phyloP scores from a whole-genome alignment of 176 grass and related monocot species.

The Typha latifolia region DNA sequence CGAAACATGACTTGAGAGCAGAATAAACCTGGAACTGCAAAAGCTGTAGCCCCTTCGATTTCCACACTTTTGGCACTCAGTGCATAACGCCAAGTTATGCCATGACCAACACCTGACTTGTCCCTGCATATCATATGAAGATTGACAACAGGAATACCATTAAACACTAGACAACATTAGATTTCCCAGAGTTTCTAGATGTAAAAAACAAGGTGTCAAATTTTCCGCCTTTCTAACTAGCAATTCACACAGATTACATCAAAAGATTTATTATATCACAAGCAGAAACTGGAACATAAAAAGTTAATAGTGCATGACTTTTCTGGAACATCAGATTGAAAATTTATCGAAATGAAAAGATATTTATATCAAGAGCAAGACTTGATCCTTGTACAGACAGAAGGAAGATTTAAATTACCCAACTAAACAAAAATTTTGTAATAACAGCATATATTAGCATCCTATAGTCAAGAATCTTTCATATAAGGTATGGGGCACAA shows the following conservation, averaged over 20 bases:
- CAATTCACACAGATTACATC: too few species aligned
- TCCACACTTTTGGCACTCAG: slow-evolving; percentile 52
- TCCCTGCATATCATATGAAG: slow-evolving; percentile 44
- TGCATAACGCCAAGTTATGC: slow-evolving; percentile 59
- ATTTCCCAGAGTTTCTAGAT: background rate
- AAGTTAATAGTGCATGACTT: too few species aligned
- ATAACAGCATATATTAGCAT: too few species aligned
- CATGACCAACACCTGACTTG: slow-evolving; percentile 72
- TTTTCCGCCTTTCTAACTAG: too few species aligned
- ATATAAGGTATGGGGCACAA: too few species aligned
- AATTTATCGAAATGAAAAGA: background rate
- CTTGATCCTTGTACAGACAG: background rate
- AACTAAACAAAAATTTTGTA: too few species aligned
- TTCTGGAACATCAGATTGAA: too few species aligned
- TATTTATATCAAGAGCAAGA: background rate
- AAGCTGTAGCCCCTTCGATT: slow-evolving; percentile 71
- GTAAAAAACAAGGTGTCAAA: too few species aligned
- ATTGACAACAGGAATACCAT: background rate
- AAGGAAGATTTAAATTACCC: too few species aligned
- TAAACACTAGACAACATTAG: background rate
- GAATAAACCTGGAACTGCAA: slow-evolving; percentile 78
- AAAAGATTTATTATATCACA: too few species aligned
- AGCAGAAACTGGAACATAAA: too few species aligned
- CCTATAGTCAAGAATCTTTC: too few species aligned
- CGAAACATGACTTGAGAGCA: background rate